Conservation (phyloP, 2,329 filamentous ascomycete genomes). For the Ciborinia camelliae region DNA sequence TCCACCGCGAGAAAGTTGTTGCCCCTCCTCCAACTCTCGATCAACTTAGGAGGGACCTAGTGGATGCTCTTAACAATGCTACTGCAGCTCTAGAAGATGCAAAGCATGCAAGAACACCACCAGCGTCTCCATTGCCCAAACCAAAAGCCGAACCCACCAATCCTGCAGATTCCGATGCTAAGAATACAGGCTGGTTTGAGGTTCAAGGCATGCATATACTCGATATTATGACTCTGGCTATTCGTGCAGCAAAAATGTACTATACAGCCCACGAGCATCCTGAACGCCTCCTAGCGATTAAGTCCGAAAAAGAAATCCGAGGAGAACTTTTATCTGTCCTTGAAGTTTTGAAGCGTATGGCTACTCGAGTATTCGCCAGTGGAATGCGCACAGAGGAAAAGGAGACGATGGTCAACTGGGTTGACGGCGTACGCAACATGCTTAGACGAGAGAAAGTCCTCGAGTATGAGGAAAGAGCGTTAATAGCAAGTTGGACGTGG, state of each 20-base stretch:
- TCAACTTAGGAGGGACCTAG: slow-evolving; percentile 69
- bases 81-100: slow-evolving; percentile 63
- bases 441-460: slow-evolving; percentile 73
- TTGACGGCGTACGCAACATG: slow-evolving; percentile 72
- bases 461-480: slow-evolving; percentile 65
- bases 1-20: slow-evolving; percentile 74
- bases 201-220: slow-evolving; percentile 89
- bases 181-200: slow-evolving; percentile 68
- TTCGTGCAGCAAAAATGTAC: slow-evolving; percentile 91
- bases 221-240: slow-evolving; percentile 91
- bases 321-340: slow-evolving; percentile 81
- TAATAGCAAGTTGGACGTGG: slow-evolving; percentile 75
- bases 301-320: slow-evolving; percentile 80
- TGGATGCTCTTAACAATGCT: slow-evolving; percentile 66
- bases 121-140: slow-evolving; percentile 27
- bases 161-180: slow-evolving; percentile 33
- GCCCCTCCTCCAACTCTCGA: slow-evolving; percentile 79
- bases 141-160: slow-evolving; percentile 20
- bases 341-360: slow-evolving; percentile 89
- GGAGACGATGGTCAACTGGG: slow-evolving; percentile 73
- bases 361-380: slow-evolving; percentile 77
- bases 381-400: slow-evolving; percentile 79
- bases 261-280: slow-evolving; percentile 91
- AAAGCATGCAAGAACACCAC: slow-evolving; percentile 37
- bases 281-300: slow-evolving; percentile 79